Conservation (phyloP, 1,284 basidiomycete genomes). For the Trametes pubescens region DNA sequence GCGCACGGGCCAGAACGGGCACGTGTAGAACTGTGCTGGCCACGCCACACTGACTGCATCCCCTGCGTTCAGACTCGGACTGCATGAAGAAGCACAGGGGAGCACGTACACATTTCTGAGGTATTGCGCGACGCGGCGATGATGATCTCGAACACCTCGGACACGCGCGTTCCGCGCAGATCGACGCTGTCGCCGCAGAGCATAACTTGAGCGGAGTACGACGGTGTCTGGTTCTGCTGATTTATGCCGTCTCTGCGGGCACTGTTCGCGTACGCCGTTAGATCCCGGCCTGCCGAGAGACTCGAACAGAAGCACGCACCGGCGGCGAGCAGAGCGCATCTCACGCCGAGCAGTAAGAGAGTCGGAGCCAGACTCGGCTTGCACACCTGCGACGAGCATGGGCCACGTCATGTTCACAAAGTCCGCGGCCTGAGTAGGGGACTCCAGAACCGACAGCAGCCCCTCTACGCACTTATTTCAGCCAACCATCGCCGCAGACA, state of each 20-base stretch:
- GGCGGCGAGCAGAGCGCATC: not conserved
- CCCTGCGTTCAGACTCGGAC: too few species aligned
- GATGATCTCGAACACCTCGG: conserved; percentile 31
- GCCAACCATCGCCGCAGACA: not conserved
- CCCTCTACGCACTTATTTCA: not conserved
- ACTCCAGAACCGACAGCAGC: not conserved
- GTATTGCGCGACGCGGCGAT: conserved; percentile 24
- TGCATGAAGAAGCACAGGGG: not conserved
- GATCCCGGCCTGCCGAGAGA: not conserved
- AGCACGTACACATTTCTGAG: conserved; percentile 32
- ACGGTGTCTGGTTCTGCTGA: conserved; percentile 5
- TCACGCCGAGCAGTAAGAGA: not conserved
- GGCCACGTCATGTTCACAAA: conserved; percentile 16
- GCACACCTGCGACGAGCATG: conserved; percentile 3
- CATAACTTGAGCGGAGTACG: conserved; percentile 22
- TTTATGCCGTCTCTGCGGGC: not conserved
- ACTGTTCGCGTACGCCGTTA: not conserved
- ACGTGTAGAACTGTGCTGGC: conserved; percentile 15
- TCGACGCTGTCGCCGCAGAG: conserved; percentile 32
- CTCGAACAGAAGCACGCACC: not conserved
- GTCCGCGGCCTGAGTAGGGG: not conserved
- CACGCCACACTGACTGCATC: conserved; percentile 1
- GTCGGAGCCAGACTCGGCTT: not conserved
- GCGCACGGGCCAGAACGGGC: conserved; percentile 32
- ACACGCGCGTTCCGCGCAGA: conserved; percentile 20